Evolutionary conservation across 495 filamentous ascomycete genomes (phyloP).

Genomic region (Tuber microsphaerosporum): DNA sequence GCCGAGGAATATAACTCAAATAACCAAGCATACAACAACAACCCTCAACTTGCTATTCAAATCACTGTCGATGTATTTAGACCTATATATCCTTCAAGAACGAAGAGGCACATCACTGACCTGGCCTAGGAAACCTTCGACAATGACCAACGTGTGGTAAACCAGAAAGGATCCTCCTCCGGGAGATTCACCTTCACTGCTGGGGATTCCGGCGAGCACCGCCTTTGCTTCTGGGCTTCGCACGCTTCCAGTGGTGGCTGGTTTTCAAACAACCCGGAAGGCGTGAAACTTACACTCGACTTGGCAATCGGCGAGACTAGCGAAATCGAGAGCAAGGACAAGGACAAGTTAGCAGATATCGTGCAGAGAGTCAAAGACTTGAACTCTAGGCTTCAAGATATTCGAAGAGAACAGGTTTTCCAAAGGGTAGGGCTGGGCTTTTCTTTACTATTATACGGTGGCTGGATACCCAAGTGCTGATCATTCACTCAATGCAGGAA

Average conservation of each 20-base stretch:
- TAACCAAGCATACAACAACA: constrained; percentile 56
- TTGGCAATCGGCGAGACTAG: constrained; percentile 92
- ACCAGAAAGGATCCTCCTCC: constrained; percentile 63
- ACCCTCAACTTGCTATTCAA: constrained; percentile 68
- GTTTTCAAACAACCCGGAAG: constrained; percentile 63
- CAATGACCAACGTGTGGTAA: constrained; percentile 93
- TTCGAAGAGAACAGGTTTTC: constrained; percentile 89
- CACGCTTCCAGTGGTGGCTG: constrained; percentile 58
- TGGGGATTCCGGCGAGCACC: constrained; percentile 87
- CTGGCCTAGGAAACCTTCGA: constrained; percentile 73
- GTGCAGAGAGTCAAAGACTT: constrained; percentile 83
- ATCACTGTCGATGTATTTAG: constrained; percentile 72
- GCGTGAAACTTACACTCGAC: constrained; percentile 77
- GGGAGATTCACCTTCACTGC: constrained; percentile 96
- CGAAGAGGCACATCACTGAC: neutral
- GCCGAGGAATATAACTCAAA: constrained; percentile 71
- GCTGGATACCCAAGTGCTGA: neutral
- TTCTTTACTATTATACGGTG: neutral
- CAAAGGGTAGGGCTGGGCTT: constrained; percentile 63
- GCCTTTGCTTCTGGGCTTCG: constrained; percentile 82
- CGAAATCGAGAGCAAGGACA: constrained; percentile 88
- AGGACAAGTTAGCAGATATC: constrained; percentile 87
- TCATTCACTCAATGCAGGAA: constrained; percentile 53
- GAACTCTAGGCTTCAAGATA: constrained; percentile 80
- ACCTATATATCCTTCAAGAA: constrained; percentile 2